Base-by-base conservation (phyloP, 2,329 filamentous ascomycete species). In the Didymellaceae sp. region DNA sequence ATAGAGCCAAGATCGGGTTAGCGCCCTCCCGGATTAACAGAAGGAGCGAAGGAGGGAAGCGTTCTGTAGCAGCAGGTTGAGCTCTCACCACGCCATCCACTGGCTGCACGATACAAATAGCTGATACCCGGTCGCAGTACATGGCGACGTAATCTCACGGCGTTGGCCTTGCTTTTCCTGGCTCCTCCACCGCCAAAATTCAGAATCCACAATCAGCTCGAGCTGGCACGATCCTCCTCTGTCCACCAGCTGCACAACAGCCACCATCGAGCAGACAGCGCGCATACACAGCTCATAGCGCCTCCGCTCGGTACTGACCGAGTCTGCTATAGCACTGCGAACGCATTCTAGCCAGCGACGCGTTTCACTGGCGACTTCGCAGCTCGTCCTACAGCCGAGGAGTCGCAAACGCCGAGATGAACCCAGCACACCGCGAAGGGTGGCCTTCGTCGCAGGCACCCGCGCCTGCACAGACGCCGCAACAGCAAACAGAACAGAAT, bases 361-460 rank as follows among this genome's bases (percentile, higher is more conserved):
- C 64, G 62, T 58, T 52, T 33, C 34, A 18, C 21, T 41, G 46
- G 33, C 45, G 35, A 34, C 32, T 31, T 58, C 54, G 52, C 58
- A 52, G 32, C 51, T 52, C 32, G 20, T 33, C 65, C 62, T 64
- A 63, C 62, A 47, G 56, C 66, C 63, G 65, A 62, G 52, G 52
- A 54, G 51, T 45, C 60, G 55, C 55, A 66, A 67, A 66, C 61
- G 67, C 65, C 68, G 63, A 63, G 34, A 75, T 75, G 72, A 75
- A 74, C 62, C 66, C 71, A 63, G 63, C 69, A 54, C 70, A 72
- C 66, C 72, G 71, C 60, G 72, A 75, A 58, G 71, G 67, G 54
- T 75, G 72, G 72, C 70, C 69, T 45, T 66, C 67, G 55, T 58
- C 77, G 34, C 82, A 83, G 59, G 72, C 76, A 45, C 67, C 75